A percentile compares a stretch with the other conserved stretches of the same genome.
These are phyloP conservation scores for Suhomyces bolitotheri DNA, from an alignment of 1,139 yeast genomes.

Conservation along the genomic window DNA sequence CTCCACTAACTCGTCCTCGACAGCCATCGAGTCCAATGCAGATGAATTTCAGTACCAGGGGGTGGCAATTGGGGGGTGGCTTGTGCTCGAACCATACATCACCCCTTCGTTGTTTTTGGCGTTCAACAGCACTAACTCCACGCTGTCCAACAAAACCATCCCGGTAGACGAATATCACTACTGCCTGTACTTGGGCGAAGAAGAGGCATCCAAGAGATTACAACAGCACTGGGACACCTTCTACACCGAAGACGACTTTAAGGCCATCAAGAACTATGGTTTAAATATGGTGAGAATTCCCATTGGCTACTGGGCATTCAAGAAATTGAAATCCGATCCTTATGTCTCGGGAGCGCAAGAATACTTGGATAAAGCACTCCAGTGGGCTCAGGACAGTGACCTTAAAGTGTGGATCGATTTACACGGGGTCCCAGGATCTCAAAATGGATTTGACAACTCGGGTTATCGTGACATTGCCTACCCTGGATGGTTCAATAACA, in stretches of 20 bases:
- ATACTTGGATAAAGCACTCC: conserved; percentile 54
- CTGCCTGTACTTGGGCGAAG: conserved; percentile 47
- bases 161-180: conserved; percentile 59
- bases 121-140: conserved; percentile 23
- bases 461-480: conserved; percentile 51
- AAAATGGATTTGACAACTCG: conserved; percentile 71
- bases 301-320: conserved; percentile 70
- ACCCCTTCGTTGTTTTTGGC: conserved; percentile 59
- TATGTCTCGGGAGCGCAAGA: conserved; percentile 57
- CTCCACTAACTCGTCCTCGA: conserved; percentile 6
- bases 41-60: conserved; percentile 42
- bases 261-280: conserved; percentile 47
- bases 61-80: conserved; percentile 66
- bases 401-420: conserved; percentile 62
- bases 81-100: conserved; percentile 64
- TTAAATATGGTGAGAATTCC: conserved; percentile 66
- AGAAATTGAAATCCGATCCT: conserved; percentile 50
- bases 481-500: conserved; percentile 52
- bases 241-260: conserved; percentile 56
- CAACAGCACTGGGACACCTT: conserved; percentile 56
- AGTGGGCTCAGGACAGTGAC: conserved; percentile 52
- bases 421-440: conserved; percentile 69
- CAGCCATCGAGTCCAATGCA: conserved; percentile 6
- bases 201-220: conserved; percentile 43
- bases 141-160: conserved; percentile 24